Evolutionary conservation across 805 yeast genomes (phyloP).

Genomic region (Kodamaea laetipori): DNA sequence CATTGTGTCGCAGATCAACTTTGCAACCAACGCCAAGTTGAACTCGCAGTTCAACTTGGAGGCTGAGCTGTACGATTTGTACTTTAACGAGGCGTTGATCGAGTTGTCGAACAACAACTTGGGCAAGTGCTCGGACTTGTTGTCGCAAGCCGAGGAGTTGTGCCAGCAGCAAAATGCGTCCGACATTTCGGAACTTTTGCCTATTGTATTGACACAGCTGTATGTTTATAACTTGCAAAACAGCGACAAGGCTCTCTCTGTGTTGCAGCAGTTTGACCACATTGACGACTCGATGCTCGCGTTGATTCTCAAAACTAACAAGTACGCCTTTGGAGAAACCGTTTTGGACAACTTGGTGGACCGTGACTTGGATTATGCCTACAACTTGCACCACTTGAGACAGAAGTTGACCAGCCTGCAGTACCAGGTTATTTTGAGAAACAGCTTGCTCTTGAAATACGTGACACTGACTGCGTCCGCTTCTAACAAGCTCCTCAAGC

Average conservation of each 20-base stretch:
- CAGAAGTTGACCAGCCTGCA: constrained; percentile 39
- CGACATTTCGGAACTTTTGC: constrained; percentile 52
- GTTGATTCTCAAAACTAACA: constrained; percentile 49
- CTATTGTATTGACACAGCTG: constrained; percentile 63
- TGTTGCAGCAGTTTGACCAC: constrained; percentile 38
- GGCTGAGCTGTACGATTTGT: constrained; percentile 51
- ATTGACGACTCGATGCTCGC: constrained; percentile 43
- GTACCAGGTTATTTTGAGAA: constrained; percentile 41
- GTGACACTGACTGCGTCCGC: constrained; percentile 31
- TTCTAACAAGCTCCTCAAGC: constrained; percentile 22
- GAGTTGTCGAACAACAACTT: constrained; percentile 45
- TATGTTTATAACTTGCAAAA: constrained; percentile 48
- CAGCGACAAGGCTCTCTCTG: constrained; percentile 31
- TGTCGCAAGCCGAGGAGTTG: constrained; percentile 47
- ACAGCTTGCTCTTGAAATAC: constrained; percentile 46
- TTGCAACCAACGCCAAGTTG: constrained; percentile 10
- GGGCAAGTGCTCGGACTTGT: constrained; percentile 40
- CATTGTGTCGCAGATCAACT: constrained; percentile 52
- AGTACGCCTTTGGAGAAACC: constrained; percentile 27
- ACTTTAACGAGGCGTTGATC: constrained; percentile 61
- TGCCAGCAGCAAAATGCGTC: constrained; percentile 45
- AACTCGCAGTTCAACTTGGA: constrained; percentile 13
- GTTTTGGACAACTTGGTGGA: constrained; percentile 25
- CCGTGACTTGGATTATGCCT: constrained; percentile 35
- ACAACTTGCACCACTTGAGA: constrained; percentile 24